Conservation (phyloP, 1,139 yeast species). For the Eremothecium coryli region DNA sequence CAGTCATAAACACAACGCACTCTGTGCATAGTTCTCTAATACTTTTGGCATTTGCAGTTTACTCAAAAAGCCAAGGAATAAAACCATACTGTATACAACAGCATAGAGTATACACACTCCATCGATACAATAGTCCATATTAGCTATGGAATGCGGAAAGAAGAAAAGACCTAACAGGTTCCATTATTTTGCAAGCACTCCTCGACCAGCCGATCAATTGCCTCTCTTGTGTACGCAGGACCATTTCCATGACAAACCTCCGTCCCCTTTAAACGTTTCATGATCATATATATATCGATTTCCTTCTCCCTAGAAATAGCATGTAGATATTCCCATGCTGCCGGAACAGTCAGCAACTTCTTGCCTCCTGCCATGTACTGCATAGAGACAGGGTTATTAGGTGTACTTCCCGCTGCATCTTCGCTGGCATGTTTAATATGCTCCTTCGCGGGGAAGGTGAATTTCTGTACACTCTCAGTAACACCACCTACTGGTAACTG, state of each 20-base stretch:
- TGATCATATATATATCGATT: slow-evolving; percentile 49
- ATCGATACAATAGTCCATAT: too few species aligned
- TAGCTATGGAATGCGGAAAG: too few species aligned
- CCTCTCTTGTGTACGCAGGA: slow-evolving; percentile 57
- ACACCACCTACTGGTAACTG: not conserved
- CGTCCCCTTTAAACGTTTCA: slow-evolving; percentile 50
- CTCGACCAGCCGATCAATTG: slow-evolving; percentile 36
- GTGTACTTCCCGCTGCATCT: not conserved
- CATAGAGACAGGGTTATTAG: not conserved
- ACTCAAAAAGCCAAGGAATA: too few species aligned
- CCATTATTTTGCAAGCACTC: slow-evolving; percentile 1
- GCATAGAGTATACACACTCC: too few species aligned
- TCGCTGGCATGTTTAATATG: too few species aligned
- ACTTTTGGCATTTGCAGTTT: too few species aligned
- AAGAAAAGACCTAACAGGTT: too few species aligned
- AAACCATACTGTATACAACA: too few species aligned
- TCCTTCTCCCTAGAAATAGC: slow-evolving; percentile 41
- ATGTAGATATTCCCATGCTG: slow-evolving; percentile 69
- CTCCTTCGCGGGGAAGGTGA: slow-evolving; percentile 12
- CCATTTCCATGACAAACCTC: slow-evolving; percentile 79
- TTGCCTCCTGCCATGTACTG: slow-evolving; percentile 19
- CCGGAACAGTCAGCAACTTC: slow-evolving; percentile 58
- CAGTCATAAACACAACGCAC: too few species aligned
- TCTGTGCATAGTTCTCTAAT: too few species aligned
- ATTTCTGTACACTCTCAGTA: slow-evolving; percentile 6